phyloP scores from a whole-genome alignment of 2,329 filamentous ascomycete species.

The Helicocarpus griseus region DNA sequence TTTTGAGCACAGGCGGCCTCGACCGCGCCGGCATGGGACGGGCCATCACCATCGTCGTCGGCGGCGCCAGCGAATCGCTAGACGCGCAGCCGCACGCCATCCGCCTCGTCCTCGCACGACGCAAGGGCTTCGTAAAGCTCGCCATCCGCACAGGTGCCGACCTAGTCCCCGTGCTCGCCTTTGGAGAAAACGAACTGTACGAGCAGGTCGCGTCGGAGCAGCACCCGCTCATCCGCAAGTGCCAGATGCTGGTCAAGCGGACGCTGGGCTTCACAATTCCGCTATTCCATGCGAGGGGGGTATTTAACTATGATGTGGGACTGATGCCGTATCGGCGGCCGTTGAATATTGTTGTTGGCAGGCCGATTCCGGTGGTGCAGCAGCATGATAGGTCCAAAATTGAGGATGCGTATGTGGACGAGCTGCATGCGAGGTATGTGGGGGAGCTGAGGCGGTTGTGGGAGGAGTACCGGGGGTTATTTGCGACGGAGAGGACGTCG shows the following conservation, averaged over 20 bases:
- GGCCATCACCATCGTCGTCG: constrained; percentile 93
- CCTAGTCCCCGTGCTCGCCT: constrained; percentile 80
- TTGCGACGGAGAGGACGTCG: constrained; percentile 32
- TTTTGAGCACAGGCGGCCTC: constrained; percentile 67
- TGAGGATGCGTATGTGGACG: constrained; percentile 64
- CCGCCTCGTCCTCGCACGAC: constrained; percentile 67
- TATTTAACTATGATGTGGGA: constrained; percentile 97
- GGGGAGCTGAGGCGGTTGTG: constrained; percentile 43
- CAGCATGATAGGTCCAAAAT: constrained; percentile 50
- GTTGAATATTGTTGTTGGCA: constrained; percentile 81
- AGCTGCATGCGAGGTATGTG: constrained; percentile 70
- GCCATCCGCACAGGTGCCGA: constrained; percentile 88
- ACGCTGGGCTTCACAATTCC: constrained; percentile 87
- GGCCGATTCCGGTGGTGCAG: constrained; percentile 62
- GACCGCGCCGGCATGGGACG: constrained; percentile 80
- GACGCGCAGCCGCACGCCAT: constrained; percentile 72
- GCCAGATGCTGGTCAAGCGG: constrained; percentile 77
- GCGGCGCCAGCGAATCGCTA: constrained; percentile 83
- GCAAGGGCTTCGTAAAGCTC: constrained; percentile 90
- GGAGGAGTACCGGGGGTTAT: constrained; percentile 39
- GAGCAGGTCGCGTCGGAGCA: constrained; percentile 71
- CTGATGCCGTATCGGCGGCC: constrained; percentile 86
- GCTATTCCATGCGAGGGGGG: constrained; percentile 76
- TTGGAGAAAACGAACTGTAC: constrained; percentile 94
- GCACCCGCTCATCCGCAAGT: constrained; percentile 68